phyloP scores from a whole-genome alignment of 495 filamentous ascomycete genomes.

The Penicillium antarcticum region DNA sequence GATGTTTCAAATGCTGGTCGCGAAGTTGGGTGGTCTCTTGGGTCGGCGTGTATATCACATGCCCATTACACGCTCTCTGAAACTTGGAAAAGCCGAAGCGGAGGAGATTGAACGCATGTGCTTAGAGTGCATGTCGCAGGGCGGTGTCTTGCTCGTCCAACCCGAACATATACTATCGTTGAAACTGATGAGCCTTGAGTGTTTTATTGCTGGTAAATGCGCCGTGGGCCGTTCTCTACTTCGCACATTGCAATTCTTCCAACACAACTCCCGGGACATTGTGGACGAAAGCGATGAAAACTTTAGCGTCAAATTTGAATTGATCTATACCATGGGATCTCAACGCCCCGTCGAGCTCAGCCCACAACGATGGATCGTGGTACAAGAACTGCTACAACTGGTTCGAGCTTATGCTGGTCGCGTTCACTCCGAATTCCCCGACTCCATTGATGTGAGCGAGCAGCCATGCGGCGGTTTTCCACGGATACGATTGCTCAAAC shows the following conservation, averaged over 20 bases:
- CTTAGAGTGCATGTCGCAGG: conserved; percentile 41
- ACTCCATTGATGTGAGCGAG: conserved; percentile 30
- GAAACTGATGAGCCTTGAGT: conserved; percentile 61
- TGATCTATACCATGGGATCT: conserved; percentile 66
- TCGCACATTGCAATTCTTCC: conserved; percentile 38
- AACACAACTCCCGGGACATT: conserved; percentile 46
- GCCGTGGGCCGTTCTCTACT: conserved; percentile 35
- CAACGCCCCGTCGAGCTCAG: conserved; percentile 53
- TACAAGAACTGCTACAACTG: conserved; percentile 53
- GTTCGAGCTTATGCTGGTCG: conserved; percentile 26
- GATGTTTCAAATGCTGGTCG: conserved; percentile 58
- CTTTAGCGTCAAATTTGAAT: conserved; percentile 56
- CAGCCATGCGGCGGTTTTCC: conserved; percentile 17
- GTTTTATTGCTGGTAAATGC: conserved; percentile 19
- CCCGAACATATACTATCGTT: conserved; percentile 73
- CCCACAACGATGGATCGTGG: conserved; percentile 56
- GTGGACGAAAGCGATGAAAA: conserved; percentile 68
- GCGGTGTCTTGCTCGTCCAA: conserved; percentile 59
- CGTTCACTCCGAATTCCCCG: conserved; percentile 18
- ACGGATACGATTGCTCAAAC: conserved; percentile 16
- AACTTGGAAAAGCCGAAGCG: conserved; percentile 26
- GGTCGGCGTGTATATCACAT: conserved; percentile 56
- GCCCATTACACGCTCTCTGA: conserved; percentile 57
- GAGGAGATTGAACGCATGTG: conserved; percentile 15
- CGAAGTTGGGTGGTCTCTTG: conserved; percentile 58